phyloP scores from a whole-genome alignment of 208 protist genomes.

The Balamuthia mandrillaris region DNA sequence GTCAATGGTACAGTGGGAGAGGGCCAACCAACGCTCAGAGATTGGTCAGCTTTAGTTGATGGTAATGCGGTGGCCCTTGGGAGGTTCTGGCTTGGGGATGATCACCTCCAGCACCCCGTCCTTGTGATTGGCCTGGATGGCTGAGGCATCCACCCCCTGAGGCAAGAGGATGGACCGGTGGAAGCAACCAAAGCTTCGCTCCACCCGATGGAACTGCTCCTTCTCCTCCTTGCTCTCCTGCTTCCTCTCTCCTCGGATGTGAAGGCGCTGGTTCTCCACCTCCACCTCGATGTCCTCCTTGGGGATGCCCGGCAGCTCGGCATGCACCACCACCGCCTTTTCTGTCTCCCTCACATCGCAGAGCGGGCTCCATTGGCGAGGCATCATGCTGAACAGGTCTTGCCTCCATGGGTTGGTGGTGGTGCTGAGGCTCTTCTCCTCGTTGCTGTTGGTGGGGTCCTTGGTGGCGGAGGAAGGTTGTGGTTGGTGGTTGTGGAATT shows the following conservation, averaged over 20 bases:
- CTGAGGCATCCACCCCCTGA: neutral
- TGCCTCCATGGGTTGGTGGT: too few species aligned
- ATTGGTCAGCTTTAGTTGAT: neutral
- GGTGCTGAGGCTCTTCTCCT: too few species aligned
- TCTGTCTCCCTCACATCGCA: neutral
- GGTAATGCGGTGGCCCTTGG: neutral
- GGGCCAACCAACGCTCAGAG: too few species aligned
- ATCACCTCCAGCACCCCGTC: conserved; percentile 32
- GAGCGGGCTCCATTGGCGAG: neutral
- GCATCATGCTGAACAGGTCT: too few species aligned
- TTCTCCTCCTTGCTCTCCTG: conserved; percentile 41
- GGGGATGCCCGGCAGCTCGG: neutral
- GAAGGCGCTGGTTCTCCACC: neutral
- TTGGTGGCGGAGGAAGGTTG: too few species aligned
- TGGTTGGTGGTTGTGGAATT: too few species aligned
- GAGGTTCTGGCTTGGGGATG: neutral
- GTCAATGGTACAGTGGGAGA: too few species aligned
- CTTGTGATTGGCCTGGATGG: conserved; percentile 3
- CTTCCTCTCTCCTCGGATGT: neutral
- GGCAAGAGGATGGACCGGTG: neutral
- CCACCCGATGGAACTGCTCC: neutral
- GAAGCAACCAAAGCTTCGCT: neutral
- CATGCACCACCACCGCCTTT: neutral
- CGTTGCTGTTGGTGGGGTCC: too few species aligned
- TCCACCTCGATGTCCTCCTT: neutral